Evolutionary conservation across 345 rosid genomes (phyloP).

Genomic region (Anastatica hierochuntica): DNA sequence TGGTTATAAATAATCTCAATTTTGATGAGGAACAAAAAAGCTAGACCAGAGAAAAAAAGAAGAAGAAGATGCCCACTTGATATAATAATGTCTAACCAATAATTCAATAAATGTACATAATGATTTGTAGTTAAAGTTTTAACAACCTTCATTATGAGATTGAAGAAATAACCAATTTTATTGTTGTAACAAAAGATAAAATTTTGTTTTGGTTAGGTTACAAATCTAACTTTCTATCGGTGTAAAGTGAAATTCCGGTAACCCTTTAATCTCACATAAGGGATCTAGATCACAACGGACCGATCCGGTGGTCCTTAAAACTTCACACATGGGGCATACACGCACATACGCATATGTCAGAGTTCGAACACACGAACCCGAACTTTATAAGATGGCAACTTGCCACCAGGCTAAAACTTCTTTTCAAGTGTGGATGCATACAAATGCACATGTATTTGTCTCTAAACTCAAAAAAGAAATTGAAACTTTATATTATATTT

Average conservation of each 20-base stretch:
- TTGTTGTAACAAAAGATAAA: not conserved
- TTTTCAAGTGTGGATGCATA: slow-evolving; percentile 18
- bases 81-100: slow-evolving; percentile 2
- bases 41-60: not conserved
- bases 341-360: too few species aligned
- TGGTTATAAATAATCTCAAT: not conserved
- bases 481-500: too few species aligned
- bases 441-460: slow-evolving; percentile 16
- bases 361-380: too few species aligned
- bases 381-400: too few species aligned
- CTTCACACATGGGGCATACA: too few species aligned
- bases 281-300: too few species aligned
- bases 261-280: too few species aligned
- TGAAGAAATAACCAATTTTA: not conserved
- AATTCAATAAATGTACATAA: slow-evolving; percentile 15
- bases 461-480: slow-evolving; percentile 7
- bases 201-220: not conserved
- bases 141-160: slow-evolving; percentile 4
- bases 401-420: too few species aligned
- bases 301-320: too few species aligned
- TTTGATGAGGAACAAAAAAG: not conserved
- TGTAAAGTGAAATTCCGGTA: too few species aligned
- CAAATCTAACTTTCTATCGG: slow-evolving; percentile 23
- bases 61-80: too few species aligned
- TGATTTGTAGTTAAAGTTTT: slow-evolving; percentile 15